These are phyloP conservation scores for Candida hispaniensis DNA, from an alignment of 805 yeast species.

Conservation along the genomic window DNA sequence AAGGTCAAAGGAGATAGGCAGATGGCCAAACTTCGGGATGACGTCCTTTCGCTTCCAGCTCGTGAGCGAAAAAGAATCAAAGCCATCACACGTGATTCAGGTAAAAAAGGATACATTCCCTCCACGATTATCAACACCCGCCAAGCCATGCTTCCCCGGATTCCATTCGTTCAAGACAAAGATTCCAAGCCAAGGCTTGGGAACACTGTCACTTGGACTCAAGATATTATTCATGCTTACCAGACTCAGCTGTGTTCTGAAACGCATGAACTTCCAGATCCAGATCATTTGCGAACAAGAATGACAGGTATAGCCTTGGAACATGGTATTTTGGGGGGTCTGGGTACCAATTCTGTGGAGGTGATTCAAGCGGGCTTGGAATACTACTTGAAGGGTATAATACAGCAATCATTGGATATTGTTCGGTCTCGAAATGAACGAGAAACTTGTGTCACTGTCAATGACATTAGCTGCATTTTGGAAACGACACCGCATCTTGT, in stretches of 20 bases:
- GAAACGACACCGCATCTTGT: conserved; percentile 29
- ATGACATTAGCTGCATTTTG: conserved; percentile 28
- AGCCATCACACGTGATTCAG: conserved; percentile 70
- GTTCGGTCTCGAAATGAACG: conserved; percentile 44
- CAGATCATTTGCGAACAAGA: conserved; percentile 51
- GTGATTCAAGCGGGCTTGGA: conserved; percentile 73
- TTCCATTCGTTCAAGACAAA: conserved; percentile 50
- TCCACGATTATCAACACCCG: conserved; percentile 32
- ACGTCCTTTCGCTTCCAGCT: conserved; percentile 74
- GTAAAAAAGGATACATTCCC: conserved; percentile 46
- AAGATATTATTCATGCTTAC: conserved; percentile 78
- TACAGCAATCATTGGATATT: conserved; percentile 65
- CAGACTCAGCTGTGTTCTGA: conserved; percentile 75
- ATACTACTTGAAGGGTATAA: conserved; percentile 57
- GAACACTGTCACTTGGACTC: conserved; percentile 61
- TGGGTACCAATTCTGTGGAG: conserved; percentile 72
- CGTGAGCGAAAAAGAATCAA: conserved; percentile 79
- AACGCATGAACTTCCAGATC: conserved; percentile 71
- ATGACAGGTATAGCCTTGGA: conserved; percentile 81
- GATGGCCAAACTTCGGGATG: conserved; percentile 71
- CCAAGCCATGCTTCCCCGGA: conserved; percentile 60
- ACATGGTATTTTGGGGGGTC: conserved; percentile 72
- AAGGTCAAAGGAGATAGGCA: conserved; percentile 40
- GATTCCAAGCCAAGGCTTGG: conserved; percentile 21
- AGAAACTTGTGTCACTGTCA: conserved; percentile 28